Evolutionary conservation across 495 filamentous ascomycete species (phyloP), one percentile per base, ranked within the genome.

Genomic region (Penicillium canariense): DNA sequence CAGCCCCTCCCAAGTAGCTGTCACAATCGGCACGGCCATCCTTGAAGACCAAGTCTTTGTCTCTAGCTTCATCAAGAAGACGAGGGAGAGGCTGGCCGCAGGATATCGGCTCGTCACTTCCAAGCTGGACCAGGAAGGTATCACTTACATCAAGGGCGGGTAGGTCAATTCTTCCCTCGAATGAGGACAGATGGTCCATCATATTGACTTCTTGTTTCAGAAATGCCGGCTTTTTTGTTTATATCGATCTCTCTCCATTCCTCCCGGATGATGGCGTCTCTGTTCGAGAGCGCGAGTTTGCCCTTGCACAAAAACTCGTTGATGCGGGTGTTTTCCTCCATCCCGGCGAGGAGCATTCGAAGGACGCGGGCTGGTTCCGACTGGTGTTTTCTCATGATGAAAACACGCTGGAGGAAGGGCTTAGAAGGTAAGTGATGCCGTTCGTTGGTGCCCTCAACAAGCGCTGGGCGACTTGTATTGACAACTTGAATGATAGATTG

Each of bases 191-290:
- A n/a, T n/a, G n/a, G n/a, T n/a, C n/a, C 22, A 9, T 23, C 14
- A 11, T 25, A 27, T 43, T 8, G 25, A 22, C n/a, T 6, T 1
- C 5, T 14, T 10, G 5, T 35, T 12, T 30, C 31, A 74, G 71
- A 28, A 81, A 79, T 52, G 79, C 79, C 3, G 79, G 75, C 3
- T 78, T 82, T 56, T 82, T 81, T 45, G 51, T 82, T 6, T 81
- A 77, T 55, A 61, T 75, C 4, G 75, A 81, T 58, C 58, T 81
- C n/a, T 68, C 74, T 0, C 62, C 62, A 26, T 75, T 65, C 42
- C 63, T 73, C 17, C 51, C 59, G 1, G 39, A 48, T 0, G 22
- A 18, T 5, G 26, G 18, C 5, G 10, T 35, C 18, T 20, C 61
- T 15, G 7, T 50, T 0, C 56, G 52, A 25, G 54, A 68, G 17